Conservation (phyloP, 108 stramenopile genomes). For the Skeletonema menzelii region DNA sequence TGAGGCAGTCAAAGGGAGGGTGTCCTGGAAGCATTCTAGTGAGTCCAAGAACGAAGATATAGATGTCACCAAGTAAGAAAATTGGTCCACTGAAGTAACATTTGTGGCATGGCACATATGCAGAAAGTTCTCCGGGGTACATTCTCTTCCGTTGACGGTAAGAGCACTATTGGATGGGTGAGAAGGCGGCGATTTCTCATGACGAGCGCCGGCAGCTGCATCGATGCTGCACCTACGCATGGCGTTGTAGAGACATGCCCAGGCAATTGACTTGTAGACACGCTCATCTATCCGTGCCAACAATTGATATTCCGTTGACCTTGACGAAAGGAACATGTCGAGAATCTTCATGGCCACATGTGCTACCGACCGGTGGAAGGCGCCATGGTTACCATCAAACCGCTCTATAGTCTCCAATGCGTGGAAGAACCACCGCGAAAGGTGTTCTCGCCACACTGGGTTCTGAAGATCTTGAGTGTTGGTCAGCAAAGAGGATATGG, state of each 20-base stretch:
- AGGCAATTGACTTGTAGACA: background rate
- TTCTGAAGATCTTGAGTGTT: background rate
- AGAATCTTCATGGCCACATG: slow-evolving; percentile 2
- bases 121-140: background rate
- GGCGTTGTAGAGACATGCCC: slow-evolving; percentile 2
- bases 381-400: background rate
- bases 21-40: background rate
- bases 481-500: background rate
- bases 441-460: background rate
- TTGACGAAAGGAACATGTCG: background rate
- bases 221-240: background rate
- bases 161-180: background rate
- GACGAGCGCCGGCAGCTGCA: background rate
- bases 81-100: background rate
- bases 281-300: background rate
- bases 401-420: background rate
- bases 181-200: background rate
- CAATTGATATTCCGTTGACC: background rate
- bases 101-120: background rate
- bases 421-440: background rate
- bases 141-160: background rate
- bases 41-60: slow-evolving; percentile 2
- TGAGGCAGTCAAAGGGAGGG: background rate
- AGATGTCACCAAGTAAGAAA: background rate
- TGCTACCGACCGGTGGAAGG: background rate